Evolutionary conservation across 495 filamentous ascomycete species (phyloP).

Genomic region (Trichocladium uniseriatum): DNA sequence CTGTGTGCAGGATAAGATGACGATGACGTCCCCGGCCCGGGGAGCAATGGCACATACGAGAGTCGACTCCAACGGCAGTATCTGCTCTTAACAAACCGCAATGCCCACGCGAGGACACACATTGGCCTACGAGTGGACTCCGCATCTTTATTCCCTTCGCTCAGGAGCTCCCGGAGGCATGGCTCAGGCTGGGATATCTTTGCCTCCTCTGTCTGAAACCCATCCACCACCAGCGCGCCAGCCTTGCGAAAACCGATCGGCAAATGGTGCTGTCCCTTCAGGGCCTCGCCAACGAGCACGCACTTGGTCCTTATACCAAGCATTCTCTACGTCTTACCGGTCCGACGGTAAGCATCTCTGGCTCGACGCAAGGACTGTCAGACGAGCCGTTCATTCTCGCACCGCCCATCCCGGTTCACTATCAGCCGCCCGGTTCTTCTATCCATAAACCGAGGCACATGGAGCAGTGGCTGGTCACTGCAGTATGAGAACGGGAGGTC

Average conservation of each 20-base stretch:
- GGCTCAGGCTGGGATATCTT: constrained; percentile 3
- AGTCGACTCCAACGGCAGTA: constrained; percentile 15
- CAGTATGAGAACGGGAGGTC: constrained; percentile 27
- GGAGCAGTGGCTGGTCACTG: constrained; percentile 18
- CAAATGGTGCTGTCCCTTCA: not conserved
- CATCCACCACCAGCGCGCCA: constrained; percentile 30
- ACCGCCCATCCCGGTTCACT: constrained; percentile 13
- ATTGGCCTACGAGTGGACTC: constrained; percentile 16
- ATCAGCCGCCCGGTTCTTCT: constrained; percentile 20
- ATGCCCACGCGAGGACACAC: constrained; percentile 12
- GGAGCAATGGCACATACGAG: constrained; percentile 1
- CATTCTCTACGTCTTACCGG: constrained; percentile 5
- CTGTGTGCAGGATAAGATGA: no score
- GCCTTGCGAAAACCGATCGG: constrained; percentile 17
- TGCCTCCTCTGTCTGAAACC: constrained; percentile 29
- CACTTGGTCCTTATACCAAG: not conserved
- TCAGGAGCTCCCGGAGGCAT: not conserved
- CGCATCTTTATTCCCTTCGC: not conserved
- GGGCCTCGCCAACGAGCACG: not conserved
- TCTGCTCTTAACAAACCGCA: constrained; percentile 13
- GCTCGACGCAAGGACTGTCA: constrained; percentile 18
- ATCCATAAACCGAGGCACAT: constrained; percentile 15
- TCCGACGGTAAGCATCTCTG: constrained; percentile 20
- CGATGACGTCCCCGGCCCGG: no score
- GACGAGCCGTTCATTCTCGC: constrained; percentile 18